Evolutionary conservation across 1,284 basidiomycete genomes (phyloP).

Genomic region (Mycosarcoma maydis): DNA sequence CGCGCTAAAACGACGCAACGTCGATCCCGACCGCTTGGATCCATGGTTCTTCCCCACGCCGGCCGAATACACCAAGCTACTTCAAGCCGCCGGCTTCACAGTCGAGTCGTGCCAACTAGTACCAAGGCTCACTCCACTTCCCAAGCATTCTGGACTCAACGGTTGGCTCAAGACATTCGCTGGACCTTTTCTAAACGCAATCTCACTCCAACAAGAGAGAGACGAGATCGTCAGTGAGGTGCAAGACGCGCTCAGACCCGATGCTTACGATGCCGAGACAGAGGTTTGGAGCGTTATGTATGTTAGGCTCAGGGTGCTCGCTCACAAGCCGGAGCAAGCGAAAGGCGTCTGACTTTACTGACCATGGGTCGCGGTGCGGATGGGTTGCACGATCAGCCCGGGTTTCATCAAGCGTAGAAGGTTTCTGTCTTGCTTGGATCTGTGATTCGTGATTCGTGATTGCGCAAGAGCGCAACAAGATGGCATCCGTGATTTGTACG

Average conservation of each 20-base stretch:
- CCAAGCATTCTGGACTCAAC: constrained; percentile 11
- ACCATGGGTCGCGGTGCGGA: too few species aligned
- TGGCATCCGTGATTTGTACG: too few species aligned
- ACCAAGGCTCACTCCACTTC: constrained; percentile 25
- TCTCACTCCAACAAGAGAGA: constrained; percentile 6
- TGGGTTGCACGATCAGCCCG: too few species aligned
- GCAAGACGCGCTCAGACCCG: constrained; percentile 15
- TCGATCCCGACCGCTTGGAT: constrained; percentile 18
- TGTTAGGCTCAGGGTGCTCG: constrained; percentile 32
- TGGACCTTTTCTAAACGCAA: constrained; percentile 33
- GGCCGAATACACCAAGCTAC: constrained; percentile 11
- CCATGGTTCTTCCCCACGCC: constrained; percentile 43
- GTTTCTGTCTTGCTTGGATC: not conserved
- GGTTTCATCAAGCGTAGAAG: too few species aligned
- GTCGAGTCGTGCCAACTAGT: constrained; percentile 34
- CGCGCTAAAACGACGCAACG: not conserved
- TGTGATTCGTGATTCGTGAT: not conserved
- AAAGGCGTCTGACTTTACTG: too few species aligned
- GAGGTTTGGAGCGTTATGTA: constrained; percentile 41
- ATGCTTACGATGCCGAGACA: constrained; percentile 18
- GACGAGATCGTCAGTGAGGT: constrained; percentile 24
- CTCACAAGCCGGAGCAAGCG: constrained; percentile 5
- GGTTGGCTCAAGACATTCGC: constrained; percentile 40
- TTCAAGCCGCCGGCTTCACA: constrained; percentile 17
- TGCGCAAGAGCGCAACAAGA: not conserved